A percentile compares a stretch with the other conserved stretches of the same genome.
phyloP scores from a whole-genome alignment of 306 rosid species.

The Acacia acuminata region DNA sequence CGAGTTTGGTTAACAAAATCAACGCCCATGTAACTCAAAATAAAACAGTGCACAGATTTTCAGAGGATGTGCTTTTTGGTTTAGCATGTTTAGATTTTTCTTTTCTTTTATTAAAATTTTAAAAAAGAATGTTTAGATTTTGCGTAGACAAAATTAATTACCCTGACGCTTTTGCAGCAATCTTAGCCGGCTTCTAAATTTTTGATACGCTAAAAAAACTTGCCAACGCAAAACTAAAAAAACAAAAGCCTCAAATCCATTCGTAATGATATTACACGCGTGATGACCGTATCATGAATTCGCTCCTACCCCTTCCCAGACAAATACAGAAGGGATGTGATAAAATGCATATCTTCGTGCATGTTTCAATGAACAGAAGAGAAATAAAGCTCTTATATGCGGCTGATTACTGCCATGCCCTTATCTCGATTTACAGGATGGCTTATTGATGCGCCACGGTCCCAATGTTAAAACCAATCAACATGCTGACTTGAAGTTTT shows the following conservation, averaged over 20 bases:
- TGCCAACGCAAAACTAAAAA: not conserved
- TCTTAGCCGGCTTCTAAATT: too few species aligned
- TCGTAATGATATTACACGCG: not conserved
- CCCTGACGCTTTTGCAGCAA: not conserved
- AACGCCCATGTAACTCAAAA: not conserved
- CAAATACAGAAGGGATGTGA: not conserved
- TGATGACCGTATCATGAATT: not conserved
- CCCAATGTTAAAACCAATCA: conserved; percentile 64
- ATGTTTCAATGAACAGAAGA: conserved; percentile 17
- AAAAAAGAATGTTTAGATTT: not conserved
- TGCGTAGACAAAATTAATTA: not conserved
- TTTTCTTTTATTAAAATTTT: too few species aligned
- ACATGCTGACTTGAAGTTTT: conserved; percentile 71
- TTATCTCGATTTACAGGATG: conserved; percentile 1
- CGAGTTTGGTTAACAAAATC: not conserved
- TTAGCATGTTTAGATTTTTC: not conserved
- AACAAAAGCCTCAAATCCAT: not conserved
- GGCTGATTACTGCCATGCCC: conserved; percentile 17
- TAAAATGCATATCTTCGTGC: not conserved
- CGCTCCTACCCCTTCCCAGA: not conserved
- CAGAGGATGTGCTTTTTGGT: not conserved
- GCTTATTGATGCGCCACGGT: not conserved
- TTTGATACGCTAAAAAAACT: not conserved
- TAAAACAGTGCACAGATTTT: not conserved
- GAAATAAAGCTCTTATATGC: not conserved